phyloP scores from a whole-genome alignment of 176 grass and related monocot species.

The Musa beccarii region DNA sequence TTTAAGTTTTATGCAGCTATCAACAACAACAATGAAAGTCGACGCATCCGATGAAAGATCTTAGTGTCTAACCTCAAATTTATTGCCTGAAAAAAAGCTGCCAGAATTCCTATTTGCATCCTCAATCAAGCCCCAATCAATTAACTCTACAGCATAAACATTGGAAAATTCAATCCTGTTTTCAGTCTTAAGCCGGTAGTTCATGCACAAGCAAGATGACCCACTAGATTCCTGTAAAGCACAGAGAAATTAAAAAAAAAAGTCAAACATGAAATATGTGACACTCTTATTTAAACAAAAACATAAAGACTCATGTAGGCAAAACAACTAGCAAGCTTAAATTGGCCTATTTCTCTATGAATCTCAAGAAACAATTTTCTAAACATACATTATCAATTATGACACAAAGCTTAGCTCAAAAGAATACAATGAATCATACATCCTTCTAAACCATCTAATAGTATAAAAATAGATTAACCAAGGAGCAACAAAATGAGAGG shows the following conservation, averaged over 20 bases:
- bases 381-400: neutral
- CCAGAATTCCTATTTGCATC: slow-evolving; percentile 35
- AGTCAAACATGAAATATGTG: neutral
- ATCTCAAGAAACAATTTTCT: neutral
- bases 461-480: neutral
- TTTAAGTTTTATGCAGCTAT: neutral
- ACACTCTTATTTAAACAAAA: neutral
- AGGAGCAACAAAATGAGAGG: neutral
- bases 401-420: neutral
- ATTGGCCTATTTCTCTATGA: neutral
- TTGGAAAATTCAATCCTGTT: slow-evolving; percentile 49
- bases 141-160: slow-evolving; percentile 74
- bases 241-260: neutral
- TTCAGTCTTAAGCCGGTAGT: slow-evolving; percentile 32
- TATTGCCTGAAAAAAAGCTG: slow-evolving; percentile 32
- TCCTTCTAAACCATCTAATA: too few species aligned
- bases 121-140: slow-evolving; percentile 42
- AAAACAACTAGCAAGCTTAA: neutral
- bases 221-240: slow-evolving; percentile 37
- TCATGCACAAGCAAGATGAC: slow-evolving; percentile 47
- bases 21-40: neutral
- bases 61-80: slow-evolving; percentile 39
- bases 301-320: neutral
- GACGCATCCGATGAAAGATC: neutral
- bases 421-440: neutral